phyloP scores from a whole-genome alignment of 495 filamentous ascomycete genomes.

The Lasiosphaeria hispida region DNA sequence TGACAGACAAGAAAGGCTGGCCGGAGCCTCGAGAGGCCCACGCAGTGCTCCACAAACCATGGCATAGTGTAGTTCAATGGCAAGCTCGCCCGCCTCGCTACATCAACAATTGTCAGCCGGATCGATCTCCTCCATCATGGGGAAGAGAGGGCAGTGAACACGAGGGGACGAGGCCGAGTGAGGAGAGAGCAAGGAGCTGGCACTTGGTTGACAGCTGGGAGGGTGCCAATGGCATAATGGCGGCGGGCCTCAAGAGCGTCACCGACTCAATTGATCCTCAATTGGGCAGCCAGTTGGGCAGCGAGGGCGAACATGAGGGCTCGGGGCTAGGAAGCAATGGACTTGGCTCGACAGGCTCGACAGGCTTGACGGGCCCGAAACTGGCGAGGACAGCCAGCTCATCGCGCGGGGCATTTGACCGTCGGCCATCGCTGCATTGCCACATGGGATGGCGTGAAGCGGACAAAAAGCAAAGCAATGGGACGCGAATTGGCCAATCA shows the following conservation, averaged over 20 bases:
- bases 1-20: too few relatives aligned
- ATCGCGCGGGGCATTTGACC: slow-evolving; percentile 17
- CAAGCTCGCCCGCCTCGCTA: not conserved
- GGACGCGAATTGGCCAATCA: slow-evolving; percentile 33
- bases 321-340: not conserved
- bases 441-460: slow-evolving; percentile 19
- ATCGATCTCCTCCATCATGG: not conserved
- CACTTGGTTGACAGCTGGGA: slow-evolving; percentile 12
- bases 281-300: slow-evolving; percentile 35
- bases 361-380: not conserved
- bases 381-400: slow-evolving; percentile 19
- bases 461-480: slow-evolving; percentile 17
- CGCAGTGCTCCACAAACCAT: not conserved
- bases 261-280: slow-evolving; percentile 27
- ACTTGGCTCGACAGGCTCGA: too few relatives aligned
- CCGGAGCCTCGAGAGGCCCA: too few relatives aligned
- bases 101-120: not conserved
- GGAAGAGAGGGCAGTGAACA: not conserved
- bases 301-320: slow-evolving; percentile 9
- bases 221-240: not conserved
- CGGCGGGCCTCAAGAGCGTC: not conserved
- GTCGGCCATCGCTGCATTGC: slow-evolving; percentile 13
- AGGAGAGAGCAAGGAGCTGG: not conserved
- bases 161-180: not conserved
- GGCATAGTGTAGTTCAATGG: not conserved